These are phyloP conservation scores for Penicillium sp. DNA, from an alignment of 2,329 filamentous ascomycete species.

Conservation along the genomic window DNA sequence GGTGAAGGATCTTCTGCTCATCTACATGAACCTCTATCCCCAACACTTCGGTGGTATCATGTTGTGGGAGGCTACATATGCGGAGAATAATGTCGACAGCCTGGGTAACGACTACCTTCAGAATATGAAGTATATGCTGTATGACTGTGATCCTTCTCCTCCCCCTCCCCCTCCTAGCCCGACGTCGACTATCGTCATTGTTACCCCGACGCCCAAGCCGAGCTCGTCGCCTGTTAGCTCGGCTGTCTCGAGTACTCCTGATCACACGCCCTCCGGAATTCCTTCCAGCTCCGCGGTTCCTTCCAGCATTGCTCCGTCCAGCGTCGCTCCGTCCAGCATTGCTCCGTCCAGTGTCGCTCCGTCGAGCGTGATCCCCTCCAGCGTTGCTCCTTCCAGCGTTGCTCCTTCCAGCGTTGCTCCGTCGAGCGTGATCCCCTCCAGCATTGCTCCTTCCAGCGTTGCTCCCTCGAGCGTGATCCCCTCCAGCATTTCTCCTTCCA, in stretches of 20 bases:
- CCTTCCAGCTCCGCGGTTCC: no score
- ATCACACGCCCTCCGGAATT: no score
- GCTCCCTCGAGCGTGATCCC: no score
- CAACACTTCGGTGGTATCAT: constrained; percentile 57
- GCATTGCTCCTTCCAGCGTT: no score
- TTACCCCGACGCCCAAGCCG: constrained; percentile 10
- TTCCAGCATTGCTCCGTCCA: background rate
- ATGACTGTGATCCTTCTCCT: constrained; percentile 24
- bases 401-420: no score
- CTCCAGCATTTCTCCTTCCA: no score
- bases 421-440: no score
- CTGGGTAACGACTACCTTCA: constrained; percentile 43
- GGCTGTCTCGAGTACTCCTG: background rate
- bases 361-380: constrained; percentile 1
- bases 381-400: background rate
- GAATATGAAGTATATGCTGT: constrained; percentile 49
- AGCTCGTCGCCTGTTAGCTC: constrained; percentile 3
- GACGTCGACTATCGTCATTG: constrained; percentile 2
- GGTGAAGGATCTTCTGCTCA: constrained; percentile 45
- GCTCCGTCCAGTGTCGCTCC: background rate
- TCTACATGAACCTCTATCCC: constrained; percentile 41
- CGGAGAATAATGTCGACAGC: constrained; percentile 44
- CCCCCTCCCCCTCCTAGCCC: constrained; percentile 13
- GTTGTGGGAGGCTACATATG: constrained; percentile 57
- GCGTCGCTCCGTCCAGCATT: background rate